Base-by-base conservation (phyloP, 257 asterid genomes). In the Scutellaria minor region DNA sequence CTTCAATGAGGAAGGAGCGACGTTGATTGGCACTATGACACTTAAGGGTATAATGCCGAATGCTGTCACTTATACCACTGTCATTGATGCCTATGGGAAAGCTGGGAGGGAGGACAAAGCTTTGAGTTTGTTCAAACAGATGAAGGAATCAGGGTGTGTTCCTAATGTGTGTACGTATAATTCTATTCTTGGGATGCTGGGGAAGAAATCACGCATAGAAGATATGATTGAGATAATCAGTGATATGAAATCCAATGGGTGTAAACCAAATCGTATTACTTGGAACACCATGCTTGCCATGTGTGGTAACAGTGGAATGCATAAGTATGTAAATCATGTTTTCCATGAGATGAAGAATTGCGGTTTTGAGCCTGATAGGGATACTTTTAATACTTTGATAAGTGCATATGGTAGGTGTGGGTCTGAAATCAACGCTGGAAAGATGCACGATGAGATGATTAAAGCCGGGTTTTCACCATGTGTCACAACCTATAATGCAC, bases 61-160 rank as follows among this genome's bases (percentile, higher is more conserved):
- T 81, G 96, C 90, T 4, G 85, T 94, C 14, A 91, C 99, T 47
- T 94, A 94, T 64, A 94, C 99, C 37, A 94, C 99, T 1, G 81
- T 90, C 56, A 91, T 94, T 62, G 98, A 94, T 88, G 97, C 99
- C 59, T 94, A 91, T 71, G 99, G 99, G 18, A 94, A 90, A 80
- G 86, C 86, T 5, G 97, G 97, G 58, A 80, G 78, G 81, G 97
- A 83, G 80, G 90, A 87, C 52, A 82, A 81, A 78, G 98, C 99
- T 20, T 71, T 91, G 83, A 74, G 86, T 72, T 80, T 88, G 79
- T 87, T 94, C 46, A 76, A 70, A 67, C 75, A 80, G 69, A 94
- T 94, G 99, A 94, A 91, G 85, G 79, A 86, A 77, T 83, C 85
- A 1, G 98, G 99, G 2, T 91, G 97, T 81, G 98, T 91, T 47